Conservation (phyloP, 2,329 filamentous ascomycete genomes). For the Geoglossum cookeanum region DNA sequence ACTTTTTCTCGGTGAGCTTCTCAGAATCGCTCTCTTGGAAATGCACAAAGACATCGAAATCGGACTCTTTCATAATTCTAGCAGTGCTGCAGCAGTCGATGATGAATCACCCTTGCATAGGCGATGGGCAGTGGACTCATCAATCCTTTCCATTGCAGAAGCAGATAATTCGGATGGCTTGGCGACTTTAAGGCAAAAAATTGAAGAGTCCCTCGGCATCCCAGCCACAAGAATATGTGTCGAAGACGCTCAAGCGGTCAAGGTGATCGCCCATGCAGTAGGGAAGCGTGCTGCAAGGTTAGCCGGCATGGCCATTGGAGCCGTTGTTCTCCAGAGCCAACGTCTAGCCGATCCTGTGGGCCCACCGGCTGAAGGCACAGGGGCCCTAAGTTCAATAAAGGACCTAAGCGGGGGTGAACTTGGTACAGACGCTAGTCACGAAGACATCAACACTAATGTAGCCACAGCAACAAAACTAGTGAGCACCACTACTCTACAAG, state of each 20-base stretch:
- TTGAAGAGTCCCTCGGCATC: slow-evolving; percentile 56
- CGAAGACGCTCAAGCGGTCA: slow-evolving; percentile 77
- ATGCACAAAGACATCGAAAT: slow-evolving; percentile 49
- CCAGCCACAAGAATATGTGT: slow-evolving; percentile 28
- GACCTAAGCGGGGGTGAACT: too few relatives aligned
- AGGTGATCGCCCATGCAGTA: slow-evolving; percentile 62
- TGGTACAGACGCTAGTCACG: too few relatives aligned
- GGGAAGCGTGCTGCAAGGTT: slow-evolving; percentile 76
- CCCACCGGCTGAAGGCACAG: not conserved
- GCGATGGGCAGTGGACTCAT: slow-evolving; percentile 80
- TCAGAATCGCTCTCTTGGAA: slow-evolving; percentile 55
- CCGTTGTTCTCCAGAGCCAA: slow-evolving; percentile 63
- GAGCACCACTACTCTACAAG: too few relatives aligned
- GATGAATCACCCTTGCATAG: slow-evolving; percentile 18
- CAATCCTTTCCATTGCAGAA: slow-evolving; percentile 60
- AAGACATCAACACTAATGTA: too few relatives aligned
- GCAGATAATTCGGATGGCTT: slow-evolving; percentile 25
- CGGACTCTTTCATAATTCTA: slow-evolving; percentile 47
- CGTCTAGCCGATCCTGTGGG: slow-evolving; percentile 28
- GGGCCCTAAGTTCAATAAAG: too few relatives aligned
- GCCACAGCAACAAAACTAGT: too few relatives aligned
- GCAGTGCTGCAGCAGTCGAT: slow-evolving; percentile 2
- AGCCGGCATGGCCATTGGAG: slow-evolving; percentile 71
- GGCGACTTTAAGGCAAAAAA: slow-evolving; percentile 47
- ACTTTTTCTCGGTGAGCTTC: slow-evolving; percentile 94